Conservation (phyloP, 2,329 filamentous ascomycete genomes). For the Alternaria sp. region DNA sequence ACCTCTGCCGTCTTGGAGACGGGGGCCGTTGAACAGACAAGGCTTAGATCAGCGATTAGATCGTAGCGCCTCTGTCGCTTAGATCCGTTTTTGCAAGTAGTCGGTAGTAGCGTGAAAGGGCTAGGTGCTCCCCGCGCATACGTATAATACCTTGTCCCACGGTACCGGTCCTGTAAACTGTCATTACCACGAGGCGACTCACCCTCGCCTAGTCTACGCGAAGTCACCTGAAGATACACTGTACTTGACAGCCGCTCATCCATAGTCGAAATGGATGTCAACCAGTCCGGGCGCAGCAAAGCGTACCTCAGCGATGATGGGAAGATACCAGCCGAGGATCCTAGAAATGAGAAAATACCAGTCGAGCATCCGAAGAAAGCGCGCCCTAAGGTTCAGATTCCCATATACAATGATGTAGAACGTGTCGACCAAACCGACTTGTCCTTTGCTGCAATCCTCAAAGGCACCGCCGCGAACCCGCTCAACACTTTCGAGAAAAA, state of each 20-base stretch:
- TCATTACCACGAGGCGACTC: conserved; percentile 8
- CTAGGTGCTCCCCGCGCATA: conserved; percentile 14
- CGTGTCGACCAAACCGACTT: conserved; percentile 34
- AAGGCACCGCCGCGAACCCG: conserved; percentile 38
- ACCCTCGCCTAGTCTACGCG: conserved; percentile 12
- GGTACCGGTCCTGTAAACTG: conserved; percentile 9
- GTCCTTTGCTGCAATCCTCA: conserved; percentile 38
- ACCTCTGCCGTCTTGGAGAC: conserved; percentile 22
- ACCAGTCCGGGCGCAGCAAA: not conserved
- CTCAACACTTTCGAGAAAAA: conserved; percentile 44
- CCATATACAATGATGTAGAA: conserved; percentile 42
- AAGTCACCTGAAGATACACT: conserved; percentile 16
- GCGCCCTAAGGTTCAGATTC: conserved; percentile 29
- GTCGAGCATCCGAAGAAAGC: conserved; percentile 10
- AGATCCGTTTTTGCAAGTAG: conserved; percentile 30
- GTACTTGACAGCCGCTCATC: not conserved
- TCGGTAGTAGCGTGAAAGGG: conserved; percentile 13
- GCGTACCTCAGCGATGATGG: conserved; percentile 6
- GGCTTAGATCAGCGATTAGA: conserved; percentile 18
- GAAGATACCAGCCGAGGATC: not conserved
- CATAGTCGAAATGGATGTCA: conserved; percentile 16
- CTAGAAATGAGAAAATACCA: conserved; percentile 10
- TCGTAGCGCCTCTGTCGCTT: conserved; percentile 23
- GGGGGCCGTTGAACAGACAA: conserved; percentile 15
- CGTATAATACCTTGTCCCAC: conserved; percentile 24